Base-by-base conservation (phyloP, 2,329 filamentous ascomycete genomes). In the Tolypocladium paradoxum region DNA sequence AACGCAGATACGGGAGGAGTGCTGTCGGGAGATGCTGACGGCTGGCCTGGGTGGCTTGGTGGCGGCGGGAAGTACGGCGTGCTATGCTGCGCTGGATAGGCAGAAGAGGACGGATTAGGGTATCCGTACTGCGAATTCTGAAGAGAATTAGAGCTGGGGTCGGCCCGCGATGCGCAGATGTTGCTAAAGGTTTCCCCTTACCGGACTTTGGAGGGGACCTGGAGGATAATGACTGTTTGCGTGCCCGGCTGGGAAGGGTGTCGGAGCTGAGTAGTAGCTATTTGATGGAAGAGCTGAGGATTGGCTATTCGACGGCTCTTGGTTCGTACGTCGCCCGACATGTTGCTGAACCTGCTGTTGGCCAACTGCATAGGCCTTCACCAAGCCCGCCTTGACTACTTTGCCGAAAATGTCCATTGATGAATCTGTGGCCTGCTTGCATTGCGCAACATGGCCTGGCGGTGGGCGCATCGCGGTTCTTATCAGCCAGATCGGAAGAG, bases 261-360 rank as follows among this genome's bases (percentile, higher is more conserved):
- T 24, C 16, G 38, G 5, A 24, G 38, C 3, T 16, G 4, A 4
- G 4, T 24, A 24, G 4, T 2, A 43, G 6, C 9, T 4, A 16
- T 43, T 24, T 43, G 38, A 27, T 24, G 22, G 11, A 7, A 11
- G 22, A 6, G 38, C 38, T 11, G 38, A 43, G 20, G 14, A 24
- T 27, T 20, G 37, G 37, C 6, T 20, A 22, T 12, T 22, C 3
- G n/a, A 9, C 22, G 8, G 37, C n/a, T 40, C 20, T 43, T 37
- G 22, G 9, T 53, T 51, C 38, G 50, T 49, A 50, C 55, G 53
- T 49, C 56, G 57, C n/a, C 46, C 46, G 9, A 56, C 40, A 12
- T 52, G 54, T 47, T 57, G 57, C 47, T 58, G 57, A 5, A 58
- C 27, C 9, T 57, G 54, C 37, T 58, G 57, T 48, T 58, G 55